These are phyloP conservation scores for Salix udensis DNA, from an alignment of 345 rosid genomes.

Conservation along the genomic window DNA sequence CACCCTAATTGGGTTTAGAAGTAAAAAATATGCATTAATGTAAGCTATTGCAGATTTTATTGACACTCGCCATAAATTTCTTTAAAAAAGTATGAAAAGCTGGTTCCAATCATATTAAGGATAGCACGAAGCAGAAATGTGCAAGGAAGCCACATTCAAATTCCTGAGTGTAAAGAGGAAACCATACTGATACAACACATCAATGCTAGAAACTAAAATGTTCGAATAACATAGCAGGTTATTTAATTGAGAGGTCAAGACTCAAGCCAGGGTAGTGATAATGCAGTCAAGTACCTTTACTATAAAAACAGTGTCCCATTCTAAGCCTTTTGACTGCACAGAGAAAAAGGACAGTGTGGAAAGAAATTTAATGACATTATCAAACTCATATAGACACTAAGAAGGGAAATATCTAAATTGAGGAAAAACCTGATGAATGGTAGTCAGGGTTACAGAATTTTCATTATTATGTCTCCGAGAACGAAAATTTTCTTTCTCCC, in stretches of 20 bases:
- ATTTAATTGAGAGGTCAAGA: background rate
- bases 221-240: background rate
- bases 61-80: too few species aligned
- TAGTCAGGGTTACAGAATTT: constrained; percentile 84
- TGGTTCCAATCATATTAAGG: too few species aligned
- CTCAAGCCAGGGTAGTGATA: constrained; percentile 1
- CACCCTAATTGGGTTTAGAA: too few species aligned
- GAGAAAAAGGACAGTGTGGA: constrained; percentile 15
- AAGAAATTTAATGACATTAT: constrained; percentile 1
- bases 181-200: background rate
- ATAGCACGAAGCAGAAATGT: too few species aligned
- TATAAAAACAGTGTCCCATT: constrained; percentile 91
- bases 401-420: background rate
- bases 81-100: too few species aligned
- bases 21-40: too few species aligned
- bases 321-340: constrained; percentile 94
- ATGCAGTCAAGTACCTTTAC: constrained; percentile 58
- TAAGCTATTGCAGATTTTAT: too few species aligned
- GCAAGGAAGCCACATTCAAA: too few species aligned
- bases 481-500: constrained; percentile 71
- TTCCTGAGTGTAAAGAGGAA: too few species aligned
- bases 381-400: background rate
- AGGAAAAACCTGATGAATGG: constrained; percentile 84
- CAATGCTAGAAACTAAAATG: background rate
- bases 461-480: constrained; percentile 66